A percentile compares a stretch with the other conserved stretches of the same genome.
Conservation (phyloP, 164 flowering plant genomes). For the Stephania japonica region DNA sequence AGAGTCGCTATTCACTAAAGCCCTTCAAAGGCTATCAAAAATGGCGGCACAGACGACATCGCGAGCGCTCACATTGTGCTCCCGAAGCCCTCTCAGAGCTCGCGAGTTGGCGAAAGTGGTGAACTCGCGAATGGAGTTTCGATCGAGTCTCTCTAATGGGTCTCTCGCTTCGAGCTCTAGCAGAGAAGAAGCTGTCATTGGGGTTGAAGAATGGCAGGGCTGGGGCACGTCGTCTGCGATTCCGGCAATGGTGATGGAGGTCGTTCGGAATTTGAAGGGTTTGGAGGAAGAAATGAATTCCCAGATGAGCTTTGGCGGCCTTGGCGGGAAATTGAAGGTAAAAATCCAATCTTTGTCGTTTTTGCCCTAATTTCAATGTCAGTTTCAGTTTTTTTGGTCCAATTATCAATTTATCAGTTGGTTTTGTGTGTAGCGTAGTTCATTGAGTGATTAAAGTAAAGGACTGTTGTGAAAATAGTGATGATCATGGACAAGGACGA, state of each 20-base stretch:
- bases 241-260: slow-evolving; percentile 51
- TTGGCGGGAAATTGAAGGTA: slow-evolving; percentile 75
- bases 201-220: slow-evolving; percentile 65
- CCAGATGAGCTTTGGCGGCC: slow-evolving; percentile 72
- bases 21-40: background rate
- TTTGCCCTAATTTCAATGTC: background rate
- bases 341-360: background rate
- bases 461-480: too few relatives aligned
- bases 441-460: too few relatives aligned
- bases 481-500: too few relatives aligned
- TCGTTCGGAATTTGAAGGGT: slow-evolving; percentile 54
- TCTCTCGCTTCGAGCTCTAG: background rate
- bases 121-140: slow-evolving; percentile 4
- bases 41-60: background rate
- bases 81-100: background rate
- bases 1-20: background rate
- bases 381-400: background rate
- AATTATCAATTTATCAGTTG: background rate
- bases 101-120: slow-evolving; percentile 1
- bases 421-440: background rate
- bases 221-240: slow-evolving; percentile 76
- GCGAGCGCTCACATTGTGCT: background rate
- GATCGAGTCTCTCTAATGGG: background rate
- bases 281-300: slow-evolving; percentile 52
- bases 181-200: slow-evolving; percentile 10